A percentile compares a stretch with the other conserved stretches of the same genome.
Evolutionary conservation across 352 stramenopile species (phyloP).

Genomic region (Globisporangium cystogenes): DNA sequence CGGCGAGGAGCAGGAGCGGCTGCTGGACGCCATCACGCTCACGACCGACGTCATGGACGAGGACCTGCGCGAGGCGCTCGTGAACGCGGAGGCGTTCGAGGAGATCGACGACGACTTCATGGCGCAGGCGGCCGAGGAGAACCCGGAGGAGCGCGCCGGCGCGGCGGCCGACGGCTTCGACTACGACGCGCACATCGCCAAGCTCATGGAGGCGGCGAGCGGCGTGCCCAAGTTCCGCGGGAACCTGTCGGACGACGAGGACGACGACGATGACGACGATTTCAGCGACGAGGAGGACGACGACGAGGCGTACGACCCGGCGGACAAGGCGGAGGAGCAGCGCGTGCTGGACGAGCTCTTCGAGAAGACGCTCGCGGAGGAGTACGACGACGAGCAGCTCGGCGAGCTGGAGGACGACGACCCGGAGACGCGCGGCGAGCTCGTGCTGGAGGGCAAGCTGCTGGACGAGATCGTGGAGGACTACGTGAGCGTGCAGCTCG

Average conservation of each 20-base stretch:
- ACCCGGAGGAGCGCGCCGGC: slow-evolving; percentile 16
- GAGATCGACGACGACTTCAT: slow-evolving; percentile 92
- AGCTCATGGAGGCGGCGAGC: slow-evolving; percentile 86
- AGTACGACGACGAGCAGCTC: slow-evolving; percentile 79
- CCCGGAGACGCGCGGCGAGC: slow-evolving; percentile 60
- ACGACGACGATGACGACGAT: slow-evolving; percentile 67
- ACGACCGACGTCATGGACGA: slow-evolving; percentile 85
- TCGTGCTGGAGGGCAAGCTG: slow-evolving; percentile 63
- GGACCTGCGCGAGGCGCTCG: slow-evolving; percentile 79
- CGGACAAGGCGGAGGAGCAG: slow-evolving; percentile 66
- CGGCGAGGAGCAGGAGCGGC: slow-evolving; percentile 61
- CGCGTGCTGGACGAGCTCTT: slow-evolving; percentile 87
- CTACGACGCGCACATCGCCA: slow-evolving; percentile 92
- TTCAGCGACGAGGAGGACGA: slow-evolving; percentile 59
- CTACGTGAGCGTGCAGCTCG: slow-evolving; percentile 58
- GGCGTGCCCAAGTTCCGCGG: slow-evolving; percentile 64
- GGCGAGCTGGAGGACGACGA: slow-evolving; percentile 77
- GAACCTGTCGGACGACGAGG: slow-evolving; percentile 65
- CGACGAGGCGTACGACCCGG: slow-evolving; percentile 23
- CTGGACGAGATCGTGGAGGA: slow-evolving; percentile 73
- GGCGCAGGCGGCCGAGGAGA: slow-evolving; percentile 57
- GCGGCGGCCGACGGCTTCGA: slow-evolving; percentile 71
- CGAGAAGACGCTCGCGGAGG: slow-evolving; percentile 73
- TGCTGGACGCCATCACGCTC: slow-evolving; percentile 78
- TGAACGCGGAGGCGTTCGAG: slow-evolving; percentile 82